Evolutionary conservation across 2,329 filamentous ascomycete genomes (phyloP), one percentile per base, ranked within the genome.

Genomic region (Tolypocladium pustulatum): DNA sequence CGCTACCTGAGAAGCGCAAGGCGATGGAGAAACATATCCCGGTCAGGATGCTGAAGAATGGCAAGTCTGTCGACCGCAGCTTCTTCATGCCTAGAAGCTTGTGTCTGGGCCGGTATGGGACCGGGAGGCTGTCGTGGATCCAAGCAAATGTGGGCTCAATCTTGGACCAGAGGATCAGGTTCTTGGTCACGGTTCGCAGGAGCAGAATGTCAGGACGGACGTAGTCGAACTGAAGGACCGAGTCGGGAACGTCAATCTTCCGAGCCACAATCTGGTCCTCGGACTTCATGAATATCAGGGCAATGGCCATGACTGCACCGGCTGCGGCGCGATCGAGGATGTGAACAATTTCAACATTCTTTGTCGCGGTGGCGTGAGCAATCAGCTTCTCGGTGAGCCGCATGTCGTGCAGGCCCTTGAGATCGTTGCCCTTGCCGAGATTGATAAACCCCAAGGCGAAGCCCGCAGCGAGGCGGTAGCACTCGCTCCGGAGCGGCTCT

Each of bases 221-320:
- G 69, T 97, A 97, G 70, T 97, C 94, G 70, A 96, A 97, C 65
- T 97, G 92, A 38, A 94, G 81, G 32, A 89, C 76, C 0, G 94
- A 95, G 63, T 96, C 89, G 0, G 95, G 95, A 0, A 97, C 86
- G 69, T 97, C 91, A 57, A 99, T 87, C 76, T 97, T 97, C 58
- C 87, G 85, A 4, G 94, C 94, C 25, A 99, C 83, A 20, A 89
- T 85, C 60, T 84, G 81, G 68, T 99, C 90, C 63, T 95, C 90
- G 0, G 93, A 94, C 73, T 97, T 97, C 90, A 99, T 94, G 72
- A 93, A 99, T 37, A 99, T 93, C 57, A 99, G 81, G 1, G 91
- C 85, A 60, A 97, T 81, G 0, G 94, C 93, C 66, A 97, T 84
- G 9, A 95, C 91, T 1, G 94, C 93, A n/a, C 90, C 94, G 2